Base-by-base conservation (phyloP, 139 green algal species). In the Coelastrella sp. region DNA sequence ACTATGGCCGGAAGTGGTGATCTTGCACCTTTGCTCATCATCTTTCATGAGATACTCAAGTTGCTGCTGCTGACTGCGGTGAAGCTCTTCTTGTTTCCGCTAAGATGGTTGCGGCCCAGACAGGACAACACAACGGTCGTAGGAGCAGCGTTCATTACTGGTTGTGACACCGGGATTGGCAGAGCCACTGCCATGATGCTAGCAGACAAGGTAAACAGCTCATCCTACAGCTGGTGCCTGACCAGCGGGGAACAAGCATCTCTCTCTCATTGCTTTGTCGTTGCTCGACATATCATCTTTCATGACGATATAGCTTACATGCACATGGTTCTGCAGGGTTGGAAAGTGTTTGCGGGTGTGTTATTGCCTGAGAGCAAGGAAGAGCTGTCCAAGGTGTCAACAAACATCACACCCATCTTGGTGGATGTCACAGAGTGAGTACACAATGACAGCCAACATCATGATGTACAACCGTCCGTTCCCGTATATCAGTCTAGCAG, bases 131-230 rank as follows among this genome's bases (percentile, higher is more conserved):
- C n/a, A n/a, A n/a, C 40, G 21, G 23, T n/a, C 25, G 4, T 23
- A 59, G 68, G 37, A 43, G n/a, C 69, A 25, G 41, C 69, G 60
- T n/a, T 62, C 21, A 23, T 59, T 25, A 19, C 38, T 19, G 38
- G 21, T 23, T 76, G 68, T 38, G 30, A n/a, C 68, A 57, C 68
- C 11, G 68, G 68, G 34, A 76, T 76, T 37, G 68, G 68, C 68
- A 53, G 37, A 25, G 68, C 27, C 15, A 37, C 37, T 17, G 68
- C 68, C 25, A 37, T 76, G 37, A 11, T 76, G 35, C 68, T 76
- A 8, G 68, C 68, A 37, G 35, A 76, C 19, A 76, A 76, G 40
- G 68, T 76, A 38, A n/a, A n/a, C n/a, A n/a, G n/a, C n/a, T n/a
- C n/a, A n/a, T n/a, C n/a, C n/a, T n/a, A n/a, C n/a, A n/a, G n/a